Conservation (phyloP, 805 yeast genomes). For the Suhomyces faveliae region DNA sequence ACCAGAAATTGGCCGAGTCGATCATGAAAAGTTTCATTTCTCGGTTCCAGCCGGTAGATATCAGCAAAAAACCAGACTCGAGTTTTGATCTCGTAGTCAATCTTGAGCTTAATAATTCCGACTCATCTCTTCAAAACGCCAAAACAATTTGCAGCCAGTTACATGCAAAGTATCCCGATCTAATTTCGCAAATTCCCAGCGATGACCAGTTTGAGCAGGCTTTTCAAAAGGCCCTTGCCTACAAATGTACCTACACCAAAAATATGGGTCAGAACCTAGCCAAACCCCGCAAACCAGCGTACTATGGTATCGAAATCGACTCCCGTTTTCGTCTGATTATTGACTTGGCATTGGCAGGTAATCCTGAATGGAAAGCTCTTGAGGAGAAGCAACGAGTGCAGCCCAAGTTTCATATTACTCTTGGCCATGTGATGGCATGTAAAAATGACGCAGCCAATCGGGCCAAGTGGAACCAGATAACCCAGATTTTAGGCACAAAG, state of each 20-base stretch:
- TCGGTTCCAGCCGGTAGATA: conserved; percentile 62
- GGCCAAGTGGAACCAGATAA: conserved; percentile 21
- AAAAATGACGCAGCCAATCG: conserved; percentile 12
- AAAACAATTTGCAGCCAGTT: conserved; percentile 22
- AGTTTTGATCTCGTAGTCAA: conserved; percentile 65
- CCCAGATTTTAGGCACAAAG: conserved; percentile 7
- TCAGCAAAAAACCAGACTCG: conserved; percentile 54
- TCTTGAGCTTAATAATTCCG: conserved; percentile 38
- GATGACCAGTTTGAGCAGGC: conserved; percentile 45
- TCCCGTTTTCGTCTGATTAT: not conserved
- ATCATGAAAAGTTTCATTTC: conserved; percentile 75
- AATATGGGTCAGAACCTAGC: conserved; percentile 22
- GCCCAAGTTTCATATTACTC: conserved; percentile 62
- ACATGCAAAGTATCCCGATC: conserved; percentile 39
- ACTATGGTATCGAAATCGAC: conserved; percentile 44
- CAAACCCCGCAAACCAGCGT: conserved; percentile 31
- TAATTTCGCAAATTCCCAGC: conserved; percentile 25
- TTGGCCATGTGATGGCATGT: conserved; percentile 44
- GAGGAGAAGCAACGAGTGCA: conserved; percentile 42
- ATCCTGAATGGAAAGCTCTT: conserved; percentile 17
- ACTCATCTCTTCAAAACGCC: conserved; percentile 18
- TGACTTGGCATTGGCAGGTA: not conserved
- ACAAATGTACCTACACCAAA: conserved; percentile 49
- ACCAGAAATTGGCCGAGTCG: conserved; percentile 48
- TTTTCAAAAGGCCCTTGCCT: conserved; percentile 50